Evolutionary conservation across 2,329 filamentous ascomycete genomes (phyloP).

Genomic region (Talaromyces sp.): DNA sequence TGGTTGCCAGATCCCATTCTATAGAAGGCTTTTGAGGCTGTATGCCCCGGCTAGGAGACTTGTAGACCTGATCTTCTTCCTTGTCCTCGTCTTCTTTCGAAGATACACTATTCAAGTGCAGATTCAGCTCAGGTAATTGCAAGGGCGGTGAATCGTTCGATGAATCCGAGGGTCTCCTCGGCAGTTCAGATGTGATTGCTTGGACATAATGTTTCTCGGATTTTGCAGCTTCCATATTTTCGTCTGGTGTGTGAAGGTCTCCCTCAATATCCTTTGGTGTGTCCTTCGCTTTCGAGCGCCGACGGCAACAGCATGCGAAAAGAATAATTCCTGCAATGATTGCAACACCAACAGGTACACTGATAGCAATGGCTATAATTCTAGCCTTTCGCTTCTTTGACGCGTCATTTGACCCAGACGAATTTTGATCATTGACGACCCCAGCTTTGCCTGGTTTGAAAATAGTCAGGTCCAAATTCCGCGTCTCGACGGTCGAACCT

Average conservation of each 20-base stretch:
- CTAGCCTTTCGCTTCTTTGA: slow-evolving; percentile 28
- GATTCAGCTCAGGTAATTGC: slow-evolving; percentile 28
- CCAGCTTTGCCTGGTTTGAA: slow-evolving; percentile 17
- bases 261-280: slow-evolving; percentile 17
- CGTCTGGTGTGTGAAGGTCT: neutral
- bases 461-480: slow-evolving; percentile 41
- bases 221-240: slow-evolving; percentile 2
- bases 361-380: slow-evolving; percentile 33
- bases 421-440: slow-evolving; percentile 16
- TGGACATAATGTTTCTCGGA: slow-evolving; percentile 20
- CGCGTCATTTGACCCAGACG: slow-evolving; percentile 15
- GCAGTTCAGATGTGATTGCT: slow-evolving; percentile 19
- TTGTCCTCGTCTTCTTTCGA: slow-evolving; percentile 19
- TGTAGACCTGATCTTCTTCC: neutral
- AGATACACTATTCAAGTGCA: slow-evolving; percentile 27
- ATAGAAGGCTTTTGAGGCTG: slow-evolving; percentile 25
- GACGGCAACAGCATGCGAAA: slow-evolving; percentile 31
- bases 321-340: slow-evolving; percentile 26
- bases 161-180: slow-evolving; percentile 20
- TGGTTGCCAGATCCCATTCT: slow-evolving; percentile 24
- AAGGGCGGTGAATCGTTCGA: slow-evolving; percentile 24
- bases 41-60: neutral
- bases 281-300: slow-evolving; percentile 19
- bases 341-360: slow-evolving; percentile 30
- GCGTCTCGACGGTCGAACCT: slow-evolving; percentile 35